These are phyloP conservation scores for Monosporascus cannonballus DNA, from an alignment of 2,329 filamentous ascomycete genomes.

Conservation along the genomic window DNA sequence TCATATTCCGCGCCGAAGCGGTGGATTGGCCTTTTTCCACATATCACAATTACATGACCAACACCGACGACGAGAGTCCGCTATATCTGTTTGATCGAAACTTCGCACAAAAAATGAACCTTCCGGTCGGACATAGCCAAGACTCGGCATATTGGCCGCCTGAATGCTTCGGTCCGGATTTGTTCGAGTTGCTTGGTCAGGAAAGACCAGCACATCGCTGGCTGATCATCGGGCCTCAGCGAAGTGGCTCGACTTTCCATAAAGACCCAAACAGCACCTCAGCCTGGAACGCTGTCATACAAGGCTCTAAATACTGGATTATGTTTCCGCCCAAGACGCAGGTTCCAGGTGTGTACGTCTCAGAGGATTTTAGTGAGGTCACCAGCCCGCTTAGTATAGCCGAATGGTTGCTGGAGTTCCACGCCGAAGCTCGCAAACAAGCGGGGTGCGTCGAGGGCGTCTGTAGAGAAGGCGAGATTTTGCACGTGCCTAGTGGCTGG, in stretches of 20 bases:
- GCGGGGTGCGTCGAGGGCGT: conserved; percentile 81
- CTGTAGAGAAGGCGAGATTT: conserved; percentile 74
- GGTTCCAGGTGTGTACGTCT: conserved; percentile 87
- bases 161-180: conserved; percentile 76
- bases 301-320: conserved; percentile 95
- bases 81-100: conserved; percentile 85
- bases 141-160: conserved; percentile 68
- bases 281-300: conserved; percentile 91
- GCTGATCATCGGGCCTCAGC: conserved; percentile 83
- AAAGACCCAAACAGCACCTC: conserved; percentile 70
- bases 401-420: conserved; percentile 92
- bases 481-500: conserved; percentile 93
- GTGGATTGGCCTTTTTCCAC: conserved; percentile 86
- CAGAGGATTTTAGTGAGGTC: conserved; percentile 83
- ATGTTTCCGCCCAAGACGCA: conserved; percentile 81
- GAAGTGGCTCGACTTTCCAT: conserved; percentile 91
- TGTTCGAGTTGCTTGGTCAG: conserved; percentile 71
- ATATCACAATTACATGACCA: conserved; percentile 76
- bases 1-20: conserved; percentile 80
- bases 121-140: conserved; percentile 52
- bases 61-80: conserved; percentile 78
- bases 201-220: conserved; percentile 84
- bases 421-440: conserved; percentile 69
- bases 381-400: conserved; percentile 91
- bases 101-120: conserved; percentile 80